A percentile compares a stretch with the other conserved stretches of the same genome.
These are phyloP conservation scores for Salvia splendens DNA, from an alignment of 257 asterid species.

Conservation along the genomic window DNA sequence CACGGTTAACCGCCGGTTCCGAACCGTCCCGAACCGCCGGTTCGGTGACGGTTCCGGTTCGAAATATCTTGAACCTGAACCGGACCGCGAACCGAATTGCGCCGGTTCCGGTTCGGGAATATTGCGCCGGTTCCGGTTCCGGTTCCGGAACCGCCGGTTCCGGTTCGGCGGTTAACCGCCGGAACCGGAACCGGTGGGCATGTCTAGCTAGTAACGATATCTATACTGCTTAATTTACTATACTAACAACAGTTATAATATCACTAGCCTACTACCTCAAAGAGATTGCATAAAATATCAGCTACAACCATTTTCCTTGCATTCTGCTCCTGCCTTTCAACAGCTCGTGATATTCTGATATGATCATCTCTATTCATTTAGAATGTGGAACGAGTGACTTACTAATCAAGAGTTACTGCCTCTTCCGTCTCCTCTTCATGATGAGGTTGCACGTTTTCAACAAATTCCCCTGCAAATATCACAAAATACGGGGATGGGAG, in stretches of 20 bases:
- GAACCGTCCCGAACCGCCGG: too few species aligned
- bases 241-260: not conserved
- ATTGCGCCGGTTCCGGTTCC: too few species aligned
- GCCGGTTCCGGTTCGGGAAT: too few species aligned
- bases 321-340: not conserved
- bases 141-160: too few species aligned
- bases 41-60: too few species aligned
- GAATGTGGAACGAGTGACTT: not conserved
- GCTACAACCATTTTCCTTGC: not conserved
- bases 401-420: slow-evolving; percentile 7
- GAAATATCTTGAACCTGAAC: too few species aligned
- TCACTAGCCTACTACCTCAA: too few species aligned
- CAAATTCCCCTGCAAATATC: slow-evolving; percentile 44
- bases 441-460: slow-evolving; percentile 26
- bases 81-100: too few species aligned
- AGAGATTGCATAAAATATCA: not conserved
- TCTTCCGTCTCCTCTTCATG: slow-evolving; percentile 28
- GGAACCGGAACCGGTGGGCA: too few species aligned
- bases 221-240: not conserved
- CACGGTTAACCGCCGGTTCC: too few species aligned
- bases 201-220: not conserved
- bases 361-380: not conserved
- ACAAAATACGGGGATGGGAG: not conserved
- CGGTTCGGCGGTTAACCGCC: too few species aligned
- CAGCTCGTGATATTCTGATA: not conserved